Base-by-base conservation (phyloP, 2,329 filamentous ascomycete species). In the Aspergillus ochraceoroseus region DNA sequence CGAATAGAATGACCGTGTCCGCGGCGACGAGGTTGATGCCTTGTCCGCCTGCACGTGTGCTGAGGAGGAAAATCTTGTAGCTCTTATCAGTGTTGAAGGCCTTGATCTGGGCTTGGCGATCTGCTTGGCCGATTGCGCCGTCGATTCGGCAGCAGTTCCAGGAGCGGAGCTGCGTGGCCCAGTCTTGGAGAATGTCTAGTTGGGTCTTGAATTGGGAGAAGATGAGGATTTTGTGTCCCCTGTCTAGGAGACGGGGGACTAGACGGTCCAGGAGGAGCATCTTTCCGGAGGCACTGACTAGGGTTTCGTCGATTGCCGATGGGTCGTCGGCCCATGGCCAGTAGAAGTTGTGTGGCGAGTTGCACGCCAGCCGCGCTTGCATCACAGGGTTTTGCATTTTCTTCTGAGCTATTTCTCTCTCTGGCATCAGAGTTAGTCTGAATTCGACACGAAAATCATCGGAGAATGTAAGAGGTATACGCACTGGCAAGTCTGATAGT, bases 201-300 rank as follows among this genome's bases (percentile, higher is more conserved):
- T 95, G 89, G 0, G 84, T 94, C 43, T 89, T 94, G 69, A 98
- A 98, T 58, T 98, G 92, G 0, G 87, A 94, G 65, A 98, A 98
- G 36, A 98, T 87, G 31, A 98, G 77, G 18, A 96, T 83, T 58
- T 96, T 96, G 68, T 95, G 89, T 3, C 78, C 83, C 1, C 78
- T 74, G 0, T 70, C 51, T 43, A 98, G 83, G 0, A 98, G 74
- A 2, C 74, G 74, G 0, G 85, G 85, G 0, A 98, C 75, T 0
- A 98, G 74, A 0, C 87, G 80, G 60, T 98, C 92, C 0, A 98
- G 77, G 0, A 98, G 76, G 2, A 95, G 77, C 87, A 98, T 95
- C 63, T 98, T 98, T 9, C 92, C 92, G 0, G 88, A 95, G 0
- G 86, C 80, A 0, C 84, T 90, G 22, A 98, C 78, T 4, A 98